Evolutionary conservation across 805 yeast species (phyloP).

Genomic region (Dipodascus geniculatus): DNA sequence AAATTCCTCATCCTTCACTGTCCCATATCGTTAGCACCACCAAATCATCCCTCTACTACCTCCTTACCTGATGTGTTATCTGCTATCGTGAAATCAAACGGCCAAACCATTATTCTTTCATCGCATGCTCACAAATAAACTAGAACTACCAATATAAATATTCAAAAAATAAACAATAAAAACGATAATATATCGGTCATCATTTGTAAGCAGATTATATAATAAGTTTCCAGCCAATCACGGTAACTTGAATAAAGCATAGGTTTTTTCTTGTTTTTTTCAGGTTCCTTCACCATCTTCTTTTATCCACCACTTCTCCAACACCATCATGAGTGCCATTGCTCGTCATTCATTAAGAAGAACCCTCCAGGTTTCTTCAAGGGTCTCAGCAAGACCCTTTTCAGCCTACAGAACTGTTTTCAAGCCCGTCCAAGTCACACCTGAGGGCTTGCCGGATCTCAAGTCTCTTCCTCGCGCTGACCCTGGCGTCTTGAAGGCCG

Average conservation of each 20-base stretch:
- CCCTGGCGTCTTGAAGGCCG: constrained; percentile 14
- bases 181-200: too few relatives aligned
- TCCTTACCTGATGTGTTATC: not conserved
- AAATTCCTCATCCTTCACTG: not conserved
- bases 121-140: not conserved
- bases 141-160: too few relatives aligned
- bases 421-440: constrained; percentile 12
- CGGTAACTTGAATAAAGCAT: not conserved
- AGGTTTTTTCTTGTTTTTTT: not conserved
- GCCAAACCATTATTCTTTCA: not conserved
- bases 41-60: not conserved
- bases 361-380: not conserved
- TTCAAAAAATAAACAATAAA: not conserved
- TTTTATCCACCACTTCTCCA: not conserved
- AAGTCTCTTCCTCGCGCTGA: constrained; percentile 21
- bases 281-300: not conserved
- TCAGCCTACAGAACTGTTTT: not conserved
- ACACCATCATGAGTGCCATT: not conserved
- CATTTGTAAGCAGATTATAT: too few relatives aligned
- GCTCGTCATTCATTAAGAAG: not conserved
- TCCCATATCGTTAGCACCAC: not conserved
- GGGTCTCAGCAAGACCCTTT: not conserved
- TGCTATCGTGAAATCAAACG: not conserved
- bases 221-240: not conserved
- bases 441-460: constrained; percentile 24